Evolutionary conservation across 257 asterid species (phyloP), one percentile per base, ranked within the genome.

Genomic region (Striga asiatica): DNA sequence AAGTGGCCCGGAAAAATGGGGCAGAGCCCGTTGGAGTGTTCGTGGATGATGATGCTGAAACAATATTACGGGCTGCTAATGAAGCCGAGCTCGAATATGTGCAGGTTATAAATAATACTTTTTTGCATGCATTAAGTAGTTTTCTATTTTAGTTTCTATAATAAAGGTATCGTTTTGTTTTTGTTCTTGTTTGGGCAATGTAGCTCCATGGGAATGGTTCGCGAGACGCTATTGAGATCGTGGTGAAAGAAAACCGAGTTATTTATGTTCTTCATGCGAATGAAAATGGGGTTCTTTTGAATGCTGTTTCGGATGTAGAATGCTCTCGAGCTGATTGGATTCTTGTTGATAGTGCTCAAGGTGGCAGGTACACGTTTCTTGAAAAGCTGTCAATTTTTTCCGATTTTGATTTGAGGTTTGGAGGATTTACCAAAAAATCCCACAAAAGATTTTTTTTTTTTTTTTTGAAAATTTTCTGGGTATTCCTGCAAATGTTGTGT

Each of bases 161-260:
- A 10, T 32, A 32, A 7, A 10, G 2, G 38, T 32, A 7, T 8
- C 17, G 6, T 11, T n/a, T 21, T 41, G 9, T 41, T 41, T 41
- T 41, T 54, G 4, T 65, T 49, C 20, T 54, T 20, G 64, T 48
- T 2, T 20, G 55, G 20, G 37, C 19, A 1, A 6, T 72, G 76
- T 83, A 92, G 99, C 97, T 92, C 58, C 97, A 92, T 22, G 97
- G 97, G 50, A 67, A 73, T 67, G 85, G 75, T 67, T 92, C 99
- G 54, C 81, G 94, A 41, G 78, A 76, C 66, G 83, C 84, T 76
- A 81, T 92, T 61, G 75, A 76, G 18, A 39, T 28, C 34, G 19
- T 84, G 17, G 79, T 68, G 75, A 78, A 76, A 65, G 84, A 74
- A 35, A 79, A 58, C 38, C 57, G 51, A 53, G 73, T 92, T 20